These are phyloP conservation scores for Myrica gale DNA, from an alignment of 306 rosid genomes.

Conservation along the genomic window DNA sequence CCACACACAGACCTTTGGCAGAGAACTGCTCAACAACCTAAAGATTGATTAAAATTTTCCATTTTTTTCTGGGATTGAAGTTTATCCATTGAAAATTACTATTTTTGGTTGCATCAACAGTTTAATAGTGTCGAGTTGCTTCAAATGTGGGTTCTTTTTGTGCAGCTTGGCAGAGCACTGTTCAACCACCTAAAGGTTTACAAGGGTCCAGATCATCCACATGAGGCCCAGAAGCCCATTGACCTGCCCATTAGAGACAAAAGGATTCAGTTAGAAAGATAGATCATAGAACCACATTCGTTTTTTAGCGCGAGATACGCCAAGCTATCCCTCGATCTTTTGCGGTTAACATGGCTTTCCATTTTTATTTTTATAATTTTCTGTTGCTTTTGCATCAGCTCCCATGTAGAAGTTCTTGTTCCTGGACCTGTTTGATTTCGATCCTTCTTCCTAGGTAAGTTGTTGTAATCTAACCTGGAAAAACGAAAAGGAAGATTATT, in stretches of 20 bases:
- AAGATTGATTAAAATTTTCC: neutral
- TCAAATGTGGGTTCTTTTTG: neutral
- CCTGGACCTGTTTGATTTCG: too few relatives aligned
- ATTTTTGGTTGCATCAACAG: constrained; percentile 23
- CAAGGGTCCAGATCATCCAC: constrained; percentile 87
- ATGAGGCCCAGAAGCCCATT: constrained; percentile 75
- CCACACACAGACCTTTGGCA: neutral
- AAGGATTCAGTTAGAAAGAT: constrained; percentile 59
- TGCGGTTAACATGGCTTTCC: too few relatives aligned
- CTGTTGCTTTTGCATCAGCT: too few relatives aligned
- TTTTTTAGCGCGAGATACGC: constrained; percentile 16
- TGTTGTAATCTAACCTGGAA: too few relatives aligned
- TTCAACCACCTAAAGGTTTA: constrained; percentile 95
- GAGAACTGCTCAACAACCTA: neutral
- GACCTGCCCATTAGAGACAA: constrained; percentile 86
- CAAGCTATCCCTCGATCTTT: neutral
- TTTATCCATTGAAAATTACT: neutral
- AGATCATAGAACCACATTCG: constrained; percentile 20
- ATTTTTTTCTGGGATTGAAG: neutral
- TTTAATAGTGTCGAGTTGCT: constrained; percentile 1
- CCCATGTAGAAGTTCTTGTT: too few relatives aligned
- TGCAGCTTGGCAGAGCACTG: constrained; percentile 94
- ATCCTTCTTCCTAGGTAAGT: too few relatives aligned
- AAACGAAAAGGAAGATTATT: too few relatives aligned
- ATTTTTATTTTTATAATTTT: too few relatives aligned